phyloP scores from a whole-genome alignment of 495 filamentous ascomycete species.

The Penicillium crystallinum region DNA sequence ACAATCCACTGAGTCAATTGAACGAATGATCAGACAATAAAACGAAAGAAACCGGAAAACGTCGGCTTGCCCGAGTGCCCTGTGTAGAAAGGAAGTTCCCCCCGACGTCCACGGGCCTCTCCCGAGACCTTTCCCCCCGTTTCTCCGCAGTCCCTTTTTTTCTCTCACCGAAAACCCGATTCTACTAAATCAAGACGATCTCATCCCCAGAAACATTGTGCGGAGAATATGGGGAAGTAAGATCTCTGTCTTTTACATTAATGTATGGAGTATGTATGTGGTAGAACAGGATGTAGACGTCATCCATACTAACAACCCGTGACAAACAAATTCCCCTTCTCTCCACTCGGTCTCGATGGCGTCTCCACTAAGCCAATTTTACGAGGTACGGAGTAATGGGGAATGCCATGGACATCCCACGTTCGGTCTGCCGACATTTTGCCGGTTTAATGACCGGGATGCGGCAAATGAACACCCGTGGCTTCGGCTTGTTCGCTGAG shows the following conservation, averaged over 20 bases:
- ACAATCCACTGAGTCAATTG: too few species aligned
- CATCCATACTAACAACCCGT: not conserved
- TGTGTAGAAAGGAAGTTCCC: not conserved
- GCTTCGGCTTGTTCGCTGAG: conserved; percentile 14
- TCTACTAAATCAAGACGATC: not conserved
- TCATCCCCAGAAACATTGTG: not conserved
- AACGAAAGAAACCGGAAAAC: too few species aligned
- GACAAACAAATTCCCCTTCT: conserved; percentile 6
- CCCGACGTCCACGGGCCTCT: not conserved
- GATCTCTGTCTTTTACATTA: too few species aligned
- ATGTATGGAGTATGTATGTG: too few species aligned
- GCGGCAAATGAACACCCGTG: conserved; percentile 7
- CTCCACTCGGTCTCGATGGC: not conserved
- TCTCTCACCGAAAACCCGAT: conserved; percentile 1
- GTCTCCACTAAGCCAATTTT: too few species aligned
- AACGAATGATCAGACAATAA: too few species aligned
- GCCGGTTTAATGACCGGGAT: not conserved
- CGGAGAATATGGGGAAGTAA: not conserved
- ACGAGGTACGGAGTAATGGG: too few species aligned
- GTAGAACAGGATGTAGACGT: not conserved
- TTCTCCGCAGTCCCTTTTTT: conserved; percentile 3
- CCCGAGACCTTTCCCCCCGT: not conserved
- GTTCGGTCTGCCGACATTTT: conserved; percentile 1
- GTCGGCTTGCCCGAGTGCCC: too few species aligned
- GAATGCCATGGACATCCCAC: too few species aligned